Evolutionary conservation across 805 yeast species (phyloP), one percentile per base, ranked within the genome.

Genomic region (Ascoidea tarda): DNA sequence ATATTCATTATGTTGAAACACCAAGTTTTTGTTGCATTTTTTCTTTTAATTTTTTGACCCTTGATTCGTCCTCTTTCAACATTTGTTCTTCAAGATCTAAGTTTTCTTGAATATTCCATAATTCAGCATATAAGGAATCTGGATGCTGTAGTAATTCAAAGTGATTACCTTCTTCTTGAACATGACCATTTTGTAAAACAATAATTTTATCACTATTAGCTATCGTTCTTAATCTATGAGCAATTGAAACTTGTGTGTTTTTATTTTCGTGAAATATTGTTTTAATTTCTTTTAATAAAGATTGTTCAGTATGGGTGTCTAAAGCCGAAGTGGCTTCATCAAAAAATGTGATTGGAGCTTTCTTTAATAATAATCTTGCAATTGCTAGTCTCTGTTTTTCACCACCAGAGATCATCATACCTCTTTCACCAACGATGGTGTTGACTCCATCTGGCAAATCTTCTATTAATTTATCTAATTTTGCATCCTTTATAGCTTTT

Each of bases 371-470:
- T n/a, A 93, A 78, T 57, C 99, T 75, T 0, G 97, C 93, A 58
- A 93, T 88, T 0, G 99, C 98, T 47, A 93, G 72, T 57, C 99
- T 72, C 68, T 93, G 99, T 65, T 93, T 90, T 65, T 93, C 99
- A 55, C 99, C 99, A n/a, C 99, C 99, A 32, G 96, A 88, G 49
- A 93, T 90, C 99, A 93, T 93, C 76, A 93, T 76, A n/a, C 99
- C 99, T 63, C 95, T 73, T 66, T 93, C 99, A 50, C 99, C 99
- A 16, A 93, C 99, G 54, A 87, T 73, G 0, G 98, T 93, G 33
- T 84, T 72, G 46, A 77, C 71, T 1, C 97, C 96, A 12, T 86
- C 85, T 0, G 99, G 98, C 49, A 93, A 67, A 48, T 82, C 86
- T 5, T 65, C 59, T 14, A 91, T 74, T 49, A 91, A 69, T 31